Conservation (phyloP, 192 early-diverging fungal species). For the Coemansia javaensis region DNA sequence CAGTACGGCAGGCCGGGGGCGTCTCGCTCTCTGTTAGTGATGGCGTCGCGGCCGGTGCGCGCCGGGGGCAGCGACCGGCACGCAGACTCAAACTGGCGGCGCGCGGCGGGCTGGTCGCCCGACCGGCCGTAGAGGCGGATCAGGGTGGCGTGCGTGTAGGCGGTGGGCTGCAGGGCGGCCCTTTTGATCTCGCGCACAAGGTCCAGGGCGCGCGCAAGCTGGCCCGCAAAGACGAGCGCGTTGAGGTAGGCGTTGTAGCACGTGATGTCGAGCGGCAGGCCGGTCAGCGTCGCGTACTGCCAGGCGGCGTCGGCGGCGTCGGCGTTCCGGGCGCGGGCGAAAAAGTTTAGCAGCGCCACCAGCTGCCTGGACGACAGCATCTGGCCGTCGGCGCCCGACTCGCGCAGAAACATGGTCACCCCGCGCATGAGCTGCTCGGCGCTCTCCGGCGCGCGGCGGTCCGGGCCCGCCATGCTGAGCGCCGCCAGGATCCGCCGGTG, state of each 20-base stretch:
- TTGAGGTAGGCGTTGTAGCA: conserved; percentile 28
- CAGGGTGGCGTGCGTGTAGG: conserved; percentile 6
- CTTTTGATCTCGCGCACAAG: conserved; percentile 7
- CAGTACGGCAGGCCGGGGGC: conserved; percentile 12
- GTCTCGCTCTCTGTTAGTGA: too few relatives aligned
- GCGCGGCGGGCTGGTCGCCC: conserved; percentile 26
- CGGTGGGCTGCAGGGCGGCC: conserved; percentile 17
- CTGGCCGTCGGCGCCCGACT: background rate
- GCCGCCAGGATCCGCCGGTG: background rate
- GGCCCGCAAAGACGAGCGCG: conserved; percentile 1
- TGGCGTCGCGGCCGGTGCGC: too few relatives aligned
- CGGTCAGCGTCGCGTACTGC: conserved; percentile 32
- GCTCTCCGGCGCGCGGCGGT: background rate
- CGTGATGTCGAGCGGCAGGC: conserved; percentile 15
- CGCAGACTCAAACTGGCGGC: conserved; percentile 9
- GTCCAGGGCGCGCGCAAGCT: conserved; percentile 19
- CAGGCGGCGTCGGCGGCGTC: conserved; percentile 18
- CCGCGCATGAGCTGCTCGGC: background rate
- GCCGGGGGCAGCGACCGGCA: background rate
- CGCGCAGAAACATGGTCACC: background rate
- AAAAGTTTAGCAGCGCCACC: conserved; percentile 5
- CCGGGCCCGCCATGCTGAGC: background rate
- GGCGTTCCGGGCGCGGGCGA: conserved; percentile 2
- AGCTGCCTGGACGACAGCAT: conserved; percentile 3
- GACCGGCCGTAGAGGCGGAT: conserved; percentile 23